Evolutionary conservation across 768 basidiomycete species (phyloP), one percentile per base, ranked within the genome.

Genomic region (Russula brevipes): DNA sequence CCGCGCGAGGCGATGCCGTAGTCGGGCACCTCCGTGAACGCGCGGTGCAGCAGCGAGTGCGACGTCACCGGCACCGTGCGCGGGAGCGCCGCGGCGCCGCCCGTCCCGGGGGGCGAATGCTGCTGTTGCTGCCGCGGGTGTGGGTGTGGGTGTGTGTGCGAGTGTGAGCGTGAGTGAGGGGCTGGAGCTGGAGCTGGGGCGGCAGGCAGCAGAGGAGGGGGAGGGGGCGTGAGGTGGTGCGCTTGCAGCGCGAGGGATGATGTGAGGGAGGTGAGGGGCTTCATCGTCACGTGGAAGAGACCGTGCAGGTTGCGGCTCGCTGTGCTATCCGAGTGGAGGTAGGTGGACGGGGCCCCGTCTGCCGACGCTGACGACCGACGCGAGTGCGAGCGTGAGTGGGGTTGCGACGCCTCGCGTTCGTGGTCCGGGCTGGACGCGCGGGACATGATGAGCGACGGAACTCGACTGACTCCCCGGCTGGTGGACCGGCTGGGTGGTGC

Each of bases 1-100:
- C 94, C 94, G 14, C 88, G 79, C 64, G 87, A 85, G 3, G 95
- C 92, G 51, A 91, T 81, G 19, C 81, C 81, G 73, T 98, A 98
- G 67, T 90, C 85, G 1, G 96, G 96, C 17, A 97, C 90, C 77
- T 81, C 84, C 66, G 82, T 89, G 69, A 84, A 86, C 52, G 84
- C 83, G 24, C 85, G 80, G 66, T 84, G 83, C 61, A 88, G 76
- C 66, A 83, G 66, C 66, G 73, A 60, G 17, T 55, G 65, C 56
- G 52, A 68, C 63, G 59, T 58, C 44, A 65, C 65, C 30, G 24
- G 41, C 24, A 68, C 44, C 19, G 65, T 51, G 53, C 57, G 55
- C 30, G 66, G 64, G 61, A 56, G 9, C 5, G 62, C 45, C 30
- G 69, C 56, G 33, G 49, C 58, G 9, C n/a, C 4, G 9, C n/a